phyloP scores from a whole-genome alignment of 129 eudicot species.

The Calendula officinalis region DNA sequence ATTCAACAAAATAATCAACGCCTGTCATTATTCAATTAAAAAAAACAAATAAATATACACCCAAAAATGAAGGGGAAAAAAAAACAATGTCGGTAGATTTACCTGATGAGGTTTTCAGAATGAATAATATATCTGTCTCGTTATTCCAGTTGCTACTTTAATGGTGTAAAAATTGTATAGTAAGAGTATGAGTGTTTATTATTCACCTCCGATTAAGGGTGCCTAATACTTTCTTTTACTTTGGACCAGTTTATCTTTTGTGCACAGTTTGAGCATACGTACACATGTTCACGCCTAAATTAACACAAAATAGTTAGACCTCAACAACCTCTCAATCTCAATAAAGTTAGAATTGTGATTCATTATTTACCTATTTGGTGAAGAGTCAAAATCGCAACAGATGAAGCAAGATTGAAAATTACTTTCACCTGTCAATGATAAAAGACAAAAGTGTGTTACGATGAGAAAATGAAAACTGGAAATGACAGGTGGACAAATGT shows the following conservation, averaged over 20 bases:
- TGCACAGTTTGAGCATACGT: conserved; percentile 73
- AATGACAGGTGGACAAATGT: not conserved
- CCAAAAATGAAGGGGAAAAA: no score
- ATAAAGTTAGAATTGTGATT: not conserved
- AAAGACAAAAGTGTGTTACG: not conserved
- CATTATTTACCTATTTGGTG: conserved; percentile 47
- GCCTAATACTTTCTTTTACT: conserved; percentile 57
- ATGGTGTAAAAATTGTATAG: conserved; percentile 33
- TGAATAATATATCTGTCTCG: conserved; percentile 7
- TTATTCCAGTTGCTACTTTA: conserved; percentile 22
- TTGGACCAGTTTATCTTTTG: conserved; percentile 49
- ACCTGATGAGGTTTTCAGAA: conserved; percentile 13
- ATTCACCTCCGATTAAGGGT: conserved; percentile 72
- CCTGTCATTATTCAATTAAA: not conserved
- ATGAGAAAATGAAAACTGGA: not conserved
- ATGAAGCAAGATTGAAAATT: conserved; percentile 49
- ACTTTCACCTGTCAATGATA: conserved; percentile 9
- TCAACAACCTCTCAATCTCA: not conserved
- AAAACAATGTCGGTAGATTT: not conserved
- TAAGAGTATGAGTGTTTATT: conserved; percentile 18
- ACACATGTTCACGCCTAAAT: conserved; percentile 76
- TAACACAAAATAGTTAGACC: not conserved
- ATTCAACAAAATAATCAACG: conserved; percentile 8
- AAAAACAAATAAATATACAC: not conserved
- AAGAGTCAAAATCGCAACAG: conserved; percentile 34